These are phyloP conservation scores for Monosporascus sp. DNA, from an alignment of 2,329 filamentous ascomycete genomes.

Conservation along the genomic window DNA sequence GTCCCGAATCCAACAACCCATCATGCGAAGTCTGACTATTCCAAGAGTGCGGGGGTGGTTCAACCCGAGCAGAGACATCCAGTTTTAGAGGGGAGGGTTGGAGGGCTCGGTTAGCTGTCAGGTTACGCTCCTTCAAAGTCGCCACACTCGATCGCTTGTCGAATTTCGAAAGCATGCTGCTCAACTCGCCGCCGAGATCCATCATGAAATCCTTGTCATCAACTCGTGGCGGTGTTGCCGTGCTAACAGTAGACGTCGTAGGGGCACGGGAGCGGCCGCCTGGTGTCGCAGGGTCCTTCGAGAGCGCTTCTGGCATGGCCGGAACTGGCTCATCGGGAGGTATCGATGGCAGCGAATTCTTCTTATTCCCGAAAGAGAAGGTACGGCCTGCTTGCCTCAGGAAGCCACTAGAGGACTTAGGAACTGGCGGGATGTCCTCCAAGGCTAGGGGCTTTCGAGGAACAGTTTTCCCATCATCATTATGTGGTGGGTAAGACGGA, in stretches of 20 bases:
- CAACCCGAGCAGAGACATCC: conserved; percentile 39
- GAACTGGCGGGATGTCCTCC: conserved; percentile 34
- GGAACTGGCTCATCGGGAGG: conserved; percentile 32
- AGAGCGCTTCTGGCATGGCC: conserved; percentile 28
- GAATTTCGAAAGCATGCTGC: conserved; percentile 50
- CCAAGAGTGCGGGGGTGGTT: conserved; percentile 45
- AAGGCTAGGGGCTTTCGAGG: conserved; percentile 31
- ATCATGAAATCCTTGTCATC: conserved; percentile 41
- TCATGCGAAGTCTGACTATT: conserved; percentile 48
- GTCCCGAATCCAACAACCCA: conserved; percentile 36
- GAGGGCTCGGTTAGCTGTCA: conserved; percentile 40
- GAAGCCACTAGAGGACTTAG: conserved; percentile 48
- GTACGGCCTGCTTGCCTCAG: conserved; percentile 52
- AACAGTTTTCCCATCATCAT: conserved; percentile 34
- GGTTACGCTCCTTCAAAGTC: conserved; percentile 41
- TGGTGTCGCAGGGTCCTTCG: conserved; percentile 17
- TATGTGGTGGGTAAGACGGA: conserved; percentile 18
- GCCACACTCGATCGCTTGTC: conserved; percentile 49
- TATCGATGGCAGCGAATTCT: conserved; percentile 31
- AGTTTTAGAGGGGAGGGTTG: conserved; percentile 45
- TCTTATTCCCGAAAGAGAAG: conserved; percentile 56
- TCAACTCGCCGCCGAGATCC: conserved; percentile 54
- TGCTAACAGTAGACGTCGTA: conserved; percentile 49
- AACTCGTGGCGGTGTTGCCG: conserved; percentile 45
- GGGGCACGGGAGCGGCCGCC: conserved; percentile 41